Conservation (phyloP, 768 basidiomycete species). For the Termitomyces sp. region DNA sequence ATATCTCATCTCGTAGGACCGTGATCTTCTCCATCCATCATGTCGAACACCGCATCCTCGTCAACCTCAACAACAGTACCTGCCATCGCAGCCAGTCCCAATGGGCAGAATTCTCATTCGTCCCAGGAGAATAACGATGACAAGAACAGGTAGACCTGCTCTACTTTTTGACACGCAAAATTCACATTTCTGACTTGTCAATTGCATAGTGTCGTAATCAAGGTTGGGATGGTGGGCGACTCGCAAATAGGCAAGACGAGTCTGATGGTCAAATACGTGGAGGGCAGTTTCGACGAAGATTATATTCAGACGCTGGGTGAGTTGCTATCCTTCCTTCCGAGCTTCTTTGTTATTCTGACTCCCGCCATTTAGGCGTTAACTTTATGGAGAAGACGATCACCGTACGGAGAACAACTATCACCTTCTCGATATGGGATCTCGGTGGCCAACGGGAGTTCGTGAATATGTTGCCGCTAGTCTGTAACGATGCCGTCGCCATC, state of each 20-base stretch:
- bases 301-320: conserved; percentile 98
- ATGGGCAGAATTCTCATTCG: conserved; percentile 48
- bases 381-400: conserved; percentile 99
- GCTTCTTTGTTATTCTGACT: conserved; percentile 5
- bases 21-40: conserved; percentile 24
- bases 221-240: conserved; percentile 99
- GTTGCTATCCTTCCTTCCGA: conserved; percentile 20
- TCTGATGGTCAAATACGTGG: conserved; percentile 99
- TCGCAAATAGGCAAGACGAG: conserved; percentile 99
- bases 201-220: conserved; percentile 77
- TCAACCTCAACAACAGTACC: conserved; percentile 43
- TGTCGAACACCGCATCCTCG: conserved; percentile 51
- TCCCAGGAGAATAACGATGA: conserved; percentile 63
- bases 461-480: conserved; percentile 97
- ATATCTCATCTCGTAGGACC: conserved; percentile 12
- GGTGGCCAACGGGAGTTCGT: conserved; percentile 98
- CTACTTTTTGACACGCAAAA: conserved; percentile 2
- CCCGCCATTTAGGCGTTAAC: conserved; percentile 73
- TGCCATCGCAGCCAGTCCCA: conserved; percentile 45
- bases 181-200: not conserved
- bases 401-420: conserved; percentile 97
- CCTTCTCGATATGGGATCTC: conserved; percentile 99
- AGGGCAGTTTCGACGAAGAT: conserved; percentile 98
- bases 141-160: conserved; percentile 56
- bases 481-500: conserved; percentile 99